A percentile compares a stretch with the other conserved stretches of the same genome.
Conservation (phyloP, 768 basidiomycete species). For the Piloderma croceum region DNA sequence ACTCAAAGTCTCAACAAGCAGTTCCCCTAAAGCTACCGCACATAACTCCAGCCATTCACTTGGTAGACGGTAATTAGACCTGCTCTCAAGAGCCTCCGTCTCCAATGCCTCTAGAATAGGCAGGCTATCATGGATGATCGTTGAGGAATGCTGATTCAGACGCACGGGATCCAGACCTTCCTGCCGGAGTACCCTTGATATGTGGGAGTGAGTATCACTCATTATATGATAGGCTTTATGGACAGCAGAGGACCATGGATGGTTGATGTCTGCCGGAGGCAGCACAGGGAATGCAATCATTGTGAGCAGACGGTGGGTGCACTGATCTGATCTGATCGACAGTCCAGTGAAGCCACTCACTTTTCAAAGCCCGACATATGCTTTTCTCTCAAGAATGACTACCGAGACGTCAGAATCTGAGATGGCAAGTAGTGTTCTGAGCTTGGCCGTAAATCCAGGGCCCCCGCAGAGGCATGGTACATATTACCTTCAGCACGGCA, state of each 20-base stretch:
- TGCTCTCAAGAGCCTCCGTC: too few species aligned
- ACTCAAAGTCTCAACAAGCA: not conserved
- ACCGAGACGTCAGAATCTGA: not conserved
- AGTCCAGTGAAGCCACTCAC: not conserved
- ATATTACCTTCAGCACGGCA: not conserved
- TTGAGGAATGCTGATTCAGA: conserved; percentile 1
- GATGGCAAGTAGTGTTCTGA: not conserved
- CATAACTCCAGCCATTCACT: not conserved
- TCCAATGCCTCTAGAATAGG: not conserved
- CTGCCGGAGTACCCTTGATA: conserved; percentile 1
- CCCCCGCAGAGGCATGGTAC: not conserved
- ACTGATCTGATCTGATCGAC: too few species aligned
- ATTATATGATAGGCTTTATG: not conserved
- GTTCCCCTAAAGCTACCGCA: not conserved
- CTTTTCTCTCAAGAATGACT: not conserved
- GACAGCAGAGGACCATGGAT: not conserved
- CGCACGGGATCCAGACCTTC: conserved; percentile 6
- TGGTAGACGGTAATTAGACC: not conserved
- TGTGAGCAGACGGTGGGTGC: not conserved
- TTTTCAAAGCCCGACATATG: not conserved
- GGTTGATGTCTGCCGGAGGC: not conserved
- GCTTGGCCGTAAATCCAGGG: not conserved
- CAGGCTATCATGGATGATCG: conserved; percentile 2
- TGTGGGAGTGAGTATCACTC: conserved; percentile 4
- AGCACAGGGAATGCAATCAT: not conserved